A percentile compares a stretch with the other conserved stretches of the same genome.
Evolutionary conservation across 2,329 filamentous ascomycete species (phyloP).

Genomic region (Botrytis pseudocinerea): DNA sequence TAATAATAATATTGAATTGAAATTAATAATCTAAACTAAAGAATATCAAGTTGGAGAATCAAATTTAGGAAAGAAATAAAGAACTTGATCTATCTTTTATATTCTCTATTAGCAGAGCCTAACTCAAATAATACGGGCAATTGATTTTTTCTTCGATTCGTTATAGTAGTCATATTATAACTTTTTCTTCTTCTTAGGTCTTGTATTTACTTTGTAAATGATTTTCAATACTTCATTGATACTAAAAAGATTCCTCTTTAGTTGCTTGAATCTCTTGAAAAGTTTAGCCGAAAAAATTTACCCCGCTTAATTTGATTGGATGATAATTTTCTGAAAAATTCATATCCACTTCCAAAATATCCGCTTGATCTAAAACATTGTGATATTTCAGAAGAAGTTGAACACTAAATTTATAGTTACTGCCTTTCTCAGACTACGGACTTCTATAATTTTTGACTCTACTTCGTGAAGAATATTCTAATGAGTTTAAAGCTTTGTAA

Average conservation of each 20-base stretch:
- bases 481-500: accelerated
- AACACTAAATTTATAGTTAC: background rate
- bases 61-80: no score
- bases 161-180: no score
- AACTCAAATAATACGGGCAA: no score
- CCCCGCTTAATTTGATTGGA: background rate
- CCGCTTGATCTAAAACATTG: accelerated
- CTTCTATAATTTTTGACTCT: background rate
- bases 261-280: background rate
- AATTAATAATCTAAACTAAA: no score
- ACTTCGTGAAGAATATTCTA: background rate
- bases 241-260: background rate
- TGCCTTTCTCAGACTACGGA: accelerated
- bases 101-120: no score
- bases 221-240: no score
- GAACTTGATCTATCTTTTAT: no score
- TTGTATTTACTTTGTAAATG: no score
- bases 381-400: background rate
- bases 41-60: no score
- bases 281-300: background rate
- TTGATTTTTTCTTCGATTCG: no score
- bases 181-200: no score
- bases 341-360: background rate
- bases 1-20: no score
- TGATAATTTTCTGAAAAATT: background rate